Percentiles rank a stretch among this genome's conserved stretches.
These are phyloP conservation scores for Cyclotella choctawhatcheeana DNA, from an alignment of 108 stramenopile species.

Conservation along the genomic window DNA sequence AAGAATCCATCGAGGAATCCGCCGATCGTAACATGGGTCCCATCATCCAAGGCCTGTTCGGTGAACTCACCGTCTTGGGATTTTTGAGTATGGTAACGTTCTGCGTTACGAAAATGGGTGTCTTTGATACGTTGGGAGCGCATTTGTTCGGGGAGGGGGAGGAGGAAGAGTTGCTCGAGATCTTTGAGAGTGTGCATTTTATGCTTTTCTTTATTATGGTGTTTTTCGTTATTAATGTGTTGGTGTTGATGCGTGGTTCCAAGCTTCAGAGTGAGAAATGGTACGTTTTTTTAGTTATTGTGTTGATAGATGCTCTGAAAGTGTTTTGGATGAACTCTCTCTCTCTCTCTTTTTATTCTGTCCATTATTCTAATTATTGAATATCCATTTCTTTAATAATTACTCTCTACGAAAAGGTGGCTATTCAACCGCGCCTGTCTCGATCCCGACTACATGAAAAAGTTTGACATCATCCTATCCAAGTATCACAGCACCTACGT, in stretches of 20 bases:
- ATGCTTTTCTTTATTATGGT: background rate
- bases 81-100: background rate
- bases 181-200: background rate
- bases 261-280: too few species aligned
- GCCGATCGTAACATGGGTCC: background rate
- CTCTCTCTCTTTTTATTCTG: too few species aligned
- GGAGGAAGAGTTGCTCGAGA: background rate
- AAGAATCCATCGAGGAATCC: background rate
- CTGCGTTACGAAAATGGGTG: background rate
- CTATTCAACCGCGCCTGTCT: background rate
- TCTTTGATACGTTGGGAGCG: background rate
- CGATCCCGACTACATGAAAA: background rate
- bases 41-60: background rate
- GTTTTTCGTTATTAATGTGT: background rate
- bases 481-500: background rate
- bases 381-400: too few species aligned
- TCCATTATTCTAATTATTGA: too few species aligned
- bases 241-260: background rate
- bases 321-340: too few species aligned
- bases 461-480: background rate
- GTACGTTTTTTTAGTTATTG: too few species aligned
- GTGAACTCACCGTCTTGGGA: background rate
- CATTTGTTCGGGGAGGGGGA: background rate
- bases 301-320: too few species aligned
- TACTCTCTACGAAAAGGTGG: background rate